Base-by-base conservation (phyloP, 805 yeast genomes). In the Candida palmyrensis region DNA sequence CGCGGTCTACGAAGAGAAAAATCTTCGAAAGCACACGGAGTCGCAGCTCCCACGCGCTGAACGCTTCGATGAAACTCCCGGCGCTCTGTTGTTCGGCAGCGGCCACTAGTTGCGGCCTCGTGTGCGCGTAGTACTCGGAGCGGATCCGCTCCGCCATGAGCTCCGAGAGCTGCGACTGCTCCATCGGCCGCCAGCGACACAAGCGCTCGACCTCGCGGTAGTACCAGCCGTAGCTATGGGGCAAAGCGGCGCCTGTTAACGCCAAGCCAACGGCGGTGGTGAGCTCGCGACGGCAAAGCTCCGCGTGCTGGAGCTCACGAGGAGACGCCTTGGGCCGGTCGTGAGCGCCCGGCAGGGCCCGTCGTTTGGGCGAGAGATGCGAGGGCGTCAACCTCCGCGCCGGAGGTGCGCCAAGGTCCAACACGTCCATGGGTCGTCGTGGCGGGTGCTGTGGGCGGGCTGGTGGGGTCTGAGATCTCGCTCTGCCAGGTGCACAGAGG, bases 1-100 rank as follows among this genome's bases (percentile, higher is more conserved):
- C 44, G 24, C 61, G 40, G 44, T 65, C 71, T 30, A 63, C 39
- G 32, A 58, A 62, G 4, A 63, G 36, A 31, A 61, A 65, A 15
- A 63, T 33, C 39, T 55, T 57, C 27, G 50, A 41, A 27, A 65
- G 38, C 5, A 46, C 26, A 11, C 32, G 26, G 18, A 64, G 35
- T 30, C 47, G 51, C 1, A 25, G 16, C 23, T 45, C 53, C 65
- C 63, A 65, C 5, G 24, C 29, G 4, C 40, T 32, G 25, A 39
- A 55, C 18, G 25, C 16, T 7, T 32, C 23, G 20, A 36, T 33
- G 9, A 27, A 30, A 8, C 4, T 20, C 18, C 15, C 32, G 6
- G 8, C 13, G 17, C 25, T 12, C 5, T 13, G 17, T 7, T 25
- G 21, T 10, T 14, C 29, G 9, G 43, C 31, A 4, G 38, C 33